phyloP scores from a whole-genome alignment of 306 rosid species.

The Prunus kanzakura region DNA sequence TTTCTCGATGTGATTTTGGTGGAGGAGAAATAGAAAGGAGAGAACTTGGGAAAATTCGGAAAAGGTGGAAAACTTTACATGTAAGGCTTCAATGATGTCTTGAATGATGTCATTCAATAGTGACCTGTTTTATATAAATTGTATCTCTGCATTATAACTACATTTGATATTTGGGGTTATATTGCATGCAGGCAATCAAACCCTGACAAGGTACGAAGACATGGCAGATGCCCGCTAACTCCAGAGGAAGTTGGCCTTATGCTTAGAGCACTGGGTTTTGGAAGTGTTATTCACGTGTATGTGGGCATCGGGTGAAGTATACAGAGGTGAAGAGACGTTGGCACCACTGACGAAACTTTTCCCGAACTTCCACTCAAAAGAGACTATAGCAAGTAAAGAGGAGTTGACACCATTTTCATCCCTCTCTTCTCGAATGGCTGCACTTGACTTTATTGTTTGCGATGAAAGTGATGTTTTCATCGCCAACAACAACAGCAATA shows the following conservation, averaged over 20 bases:
- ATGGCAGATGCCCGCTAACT: conserved; percentile 92
- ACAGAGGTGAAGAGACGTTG: conserved; percentile 72
- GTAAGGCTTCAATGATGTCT: conserved; percentile 43
- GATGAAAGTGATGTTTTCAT: conserved; percentile 83
- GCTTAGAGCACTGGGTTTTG: conserved; percentile 81
- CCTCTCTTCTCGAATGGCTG: conserved; percentile 95
- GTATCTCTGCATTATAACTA: conserved; percentile 15
- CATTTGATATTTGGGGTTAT: no score
- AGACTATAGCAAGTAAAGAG: conserved; percentile 57
- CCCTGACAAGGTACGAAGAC: conserved; percentile 78
- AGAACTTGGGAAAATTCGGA: conserved; percentile 73
- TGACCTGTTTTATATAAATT: neutral
- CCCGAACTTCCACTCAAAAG: conserved; percentile 80
- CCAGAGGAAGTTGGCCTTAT: conserved; percentile 94
- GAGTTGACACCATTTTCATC: conserved; percentile 69
- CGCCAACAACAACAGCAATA: conserved; percentile 89
- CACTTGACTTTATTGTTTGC: conserved; percentile 73
- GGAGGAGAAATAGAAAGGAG: conserved; percentile 81
- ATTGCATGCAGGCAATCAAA: conserved; percentile 49
- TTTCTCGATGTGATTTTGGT: conserved; percentile 90
- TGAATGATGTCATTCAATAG: neutral
- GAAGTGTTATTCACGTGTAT: conserved; percentile 66
- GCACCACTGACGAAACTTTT: conserved; percentile 77
- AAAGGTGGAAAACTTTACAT: conserved; percentile 75
- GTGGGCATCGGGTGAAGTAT: conserved; percentile 94